phyloP scores from a whole-genome alignment of 2,329 filamentous ascomycete genomes.

The Aspergillus sp. region DNA sequence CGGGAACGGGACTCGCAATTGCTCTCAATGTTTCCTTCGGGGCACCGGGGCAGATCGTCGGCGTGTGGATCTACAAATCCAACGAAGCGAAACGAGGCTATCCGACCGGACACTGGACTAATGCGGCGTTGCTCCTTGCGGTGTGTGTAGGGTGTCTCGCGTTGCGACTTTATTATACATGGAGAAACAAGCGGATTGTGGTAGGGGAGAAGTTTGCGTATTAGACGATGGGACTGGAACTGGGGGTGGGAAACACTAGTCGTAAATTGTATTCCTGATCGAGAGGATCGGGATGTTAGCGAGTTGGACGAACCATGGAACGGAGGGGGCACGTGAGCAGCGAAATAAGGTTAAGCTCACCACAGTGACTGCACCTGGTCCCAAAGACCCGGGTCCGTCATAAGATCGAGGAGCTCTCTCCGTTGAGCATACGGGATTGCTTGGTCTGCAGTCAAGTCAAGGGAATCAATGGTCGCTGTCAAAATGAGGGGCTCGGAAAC shows the following conservation, averaged over 20 bases:
- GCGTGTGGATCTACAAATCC: slow-evolving; percentile 72
- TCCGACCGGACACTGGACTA: slow-evolving; percentile 69
- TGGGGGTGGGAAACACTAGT: background rate
- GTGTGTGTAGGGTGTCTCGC: slow-evolving; percentile 56
- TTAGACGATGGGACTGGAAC: slow-evolving; percentile 11
- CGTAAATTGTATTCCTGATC: background rate
- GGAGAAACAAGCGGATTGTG: slow-evolving; percentile 38
- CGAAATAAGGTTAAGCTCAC: slow-evolving; percentile 26
- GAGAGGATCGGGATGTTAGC: background rate
- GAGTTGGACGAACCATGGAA: slow-evolving; percentile 18
- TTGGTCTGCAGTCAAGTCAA: background rate
- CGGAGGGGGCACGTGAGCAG: slow-evolving; percentile 16
- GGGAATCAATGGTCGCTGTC: background rate
- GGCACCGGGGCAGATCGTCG: slow-evolving; percentile 68
- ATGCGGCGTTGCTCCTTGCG: slow-evolving; percentile 60
- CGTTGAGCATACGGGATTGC: background rate
- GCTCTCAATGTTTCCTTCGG: slow-evolving; percentile 69
- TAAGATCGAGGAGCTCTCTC: background rate
- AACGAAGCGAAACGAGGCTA: slow-evolving; percentile 61
- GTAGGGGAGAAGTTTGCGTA: slow-evolving; percentile 27
- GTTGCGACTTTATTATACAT: slow-evolving; percentile 58
- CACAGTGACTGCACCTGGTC: slow-evolving; percentile 1
- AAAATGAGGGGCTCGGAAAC: background rate
- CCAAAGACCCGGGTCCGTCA: slow-evolving; percentile 4
- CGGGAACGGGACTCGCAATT: slow-evolving; percentile 66